Percentiles rank a stretch among this genome's conserved stretches.
Conservation (phyloP, 805 yeast species). For the Nakazawaea holstii region DNA sequence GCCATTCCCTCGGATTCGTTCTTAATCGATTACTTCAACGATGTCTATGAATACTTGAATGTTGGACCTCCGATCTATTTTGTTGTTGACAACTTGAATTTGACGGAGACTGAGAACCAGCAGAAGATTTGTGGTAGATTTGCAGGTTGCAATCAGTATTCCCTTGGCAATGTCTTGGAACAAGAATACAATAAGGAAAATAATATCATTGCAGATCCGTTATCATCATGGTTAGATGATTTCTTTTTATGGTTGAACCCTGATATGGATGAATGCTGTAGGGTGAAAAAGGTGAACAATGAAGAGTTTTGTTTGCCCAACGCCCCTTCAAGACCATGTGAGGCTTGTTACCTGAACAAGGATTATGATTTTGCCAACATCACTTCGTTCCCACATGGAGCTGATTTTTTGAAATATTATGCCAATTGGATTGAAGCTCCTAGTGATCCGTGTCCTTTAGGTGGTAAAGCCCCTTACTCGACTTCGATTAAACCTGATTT, state of each 20-base stretch:
- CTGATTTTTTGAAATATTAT: slow-evolving; percentile 63
- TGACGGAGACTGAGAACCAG: slow-evolving; percentile 58
- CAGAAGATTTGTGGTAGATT: slow-evolving; percentile 82
- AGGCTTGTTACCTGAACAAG: slow-evolving; percentile 60
- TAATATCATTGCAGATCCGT: slow-evolving; percentile 74
- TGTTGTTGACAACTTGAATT: slow-evolving; percentile 64
- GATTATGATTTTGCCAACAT: slow-evolving; percentile 64
- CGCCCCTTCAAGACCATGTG: slow-evolving; percentile 67
- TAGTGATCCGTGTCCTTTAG: slow-evolving; percentile 89
- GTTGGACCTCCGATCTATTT: slow-evolving; percentile 93
- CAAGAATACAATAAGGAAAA: slow-evolving; percentile 72
- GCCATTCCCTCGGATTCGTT: slow-evolving; percentile 86
- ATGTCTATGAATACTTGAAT: slow-evolving; percentile 64
- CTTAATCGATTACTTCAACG: slow-evolving; percentile 73
- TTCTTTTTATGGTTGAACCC: slow-evolving; percentile 86
- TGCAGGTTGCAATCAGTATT: slow-evolving; percentile 73
- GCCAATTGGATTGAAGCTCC: slow-evolving; percentile 75
- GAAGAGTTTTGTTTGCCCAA: slow-evolving; percentile 60
- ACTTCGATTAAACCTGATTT: slow-evolving; percentile 44
- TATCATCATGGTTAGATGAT: slow-evolving; percentile 92
- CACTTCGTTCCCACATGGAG: slow-evolving; percentile 79
- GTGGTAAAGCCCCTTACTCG: slow-evolving; percentile 91
- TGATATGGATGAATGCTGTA: slow-evolving; percentile 77
- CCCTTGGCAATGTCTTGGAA: slow-evolving; percentile 75
- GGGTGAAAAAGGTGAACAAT: slow-evolving; percentile 48